Conservation (phyloP, 2,329 filamentous ascomycete species). For the Pestalotiopsis sp. region DNA sequence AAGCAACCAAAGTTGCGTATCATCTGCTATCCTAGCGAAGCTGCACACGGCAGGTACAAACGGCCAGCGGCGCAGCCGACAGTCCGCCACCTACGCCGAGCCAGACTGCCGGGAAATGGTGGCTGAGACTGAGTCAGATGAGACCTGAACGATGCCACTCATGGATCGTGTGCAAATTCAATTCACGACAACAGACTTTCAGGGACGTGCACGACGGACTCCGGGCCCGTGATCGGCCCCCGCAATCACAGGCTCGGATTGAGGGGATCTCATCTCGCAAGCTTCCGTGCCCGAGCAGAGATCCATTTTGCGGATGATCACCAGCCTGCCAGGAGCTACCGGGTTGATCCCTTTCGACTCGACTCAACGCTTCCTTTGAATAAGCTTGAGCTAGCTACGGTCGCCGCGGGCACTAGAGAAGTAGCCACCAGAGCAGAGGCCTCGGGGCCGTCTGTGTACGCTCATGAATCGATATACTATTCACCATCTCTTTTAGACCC, state of each 20-base stretch:
- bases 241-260: background rate
- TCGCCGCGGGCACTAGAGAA: background rate
- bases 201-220: background rate
- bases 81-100: background rate
- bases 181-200: background rate
- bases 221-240: background rate
- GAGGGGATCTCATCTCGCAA: background rate
- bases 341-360: background rate
- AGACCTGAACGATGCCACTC: background rate
- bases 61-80: background rate
- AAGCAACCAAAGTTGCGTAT: background rate
- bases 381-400: background rate
- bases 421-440: background rate
- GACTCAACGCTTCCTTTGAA: background rate
- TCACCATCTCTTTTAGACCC: background rate
- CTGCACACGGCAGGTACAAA: background rate
- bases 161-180: background rate
- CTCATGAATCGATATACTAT: background rate
- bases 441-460: background rate
- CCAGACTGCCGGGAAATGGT: conserved; percentile 5
- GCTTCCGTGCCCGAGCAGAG: background rate
- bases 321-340: background rate
- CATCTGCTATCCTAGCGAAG: background rate
- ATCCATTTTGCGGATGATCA: conserved; percentile 1
- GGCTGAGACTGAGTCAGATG: conserved; percentile 1